phyloP scores from a whole-genome alignment of 208 protist species.

The Acanthamoeba triangularis region DNA sequence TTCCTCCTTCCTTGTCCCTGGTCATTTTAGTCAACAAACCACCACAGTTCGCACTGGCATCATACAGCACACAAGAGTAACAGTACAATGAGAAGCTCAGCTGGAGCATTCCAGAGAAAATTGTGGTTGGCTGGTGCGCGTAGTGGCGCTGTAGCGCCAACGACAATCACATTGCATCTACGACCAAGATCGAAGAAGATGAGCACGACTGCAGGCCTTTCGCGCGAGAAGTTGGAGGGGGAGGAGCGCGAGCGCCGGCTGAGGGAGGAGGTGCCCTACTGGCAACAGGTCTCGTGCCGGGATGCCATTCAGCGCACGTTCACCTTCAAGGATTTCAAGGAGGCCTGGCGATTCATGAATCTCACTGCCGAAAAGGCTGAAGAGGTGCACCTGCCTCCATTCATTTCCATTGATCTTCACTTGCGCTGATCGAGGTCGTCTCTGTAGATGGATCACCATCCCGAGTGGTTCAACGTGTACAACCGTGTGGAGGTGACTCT shows the following conservation, averaged over 20 bases:
- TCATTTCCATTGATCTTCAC: background rate
- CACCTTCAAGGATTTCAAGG: constrained; percentile 92
- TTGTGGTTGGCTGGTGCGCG: background rate
- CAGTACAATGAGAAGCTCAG: background rate
- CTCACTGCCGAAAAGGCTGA: constrained; percentile 93
- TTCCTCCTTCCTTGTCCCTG: background rate
- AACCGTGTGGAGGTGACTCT: constrained; percentile 96
- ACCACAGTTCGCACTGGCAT: background rate
- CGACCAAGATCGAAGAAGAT: background rate
- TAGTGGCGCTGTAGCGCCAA: background rate
- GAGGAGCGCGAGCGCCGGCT: constrained; percentile 54
- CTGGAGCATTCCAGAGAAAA: background rate
- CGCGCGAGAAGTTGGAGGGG: constrained; percentile 43
- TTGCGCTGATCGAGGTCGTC: background rate
- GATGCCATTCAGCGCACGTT: constrained; percentile 84
- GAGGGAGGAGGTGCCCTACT: constrained; percentile 53
- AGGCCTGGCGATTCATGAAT: constrained; percentile 96
- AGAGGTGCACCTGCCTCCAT: constrained; percentile 67
- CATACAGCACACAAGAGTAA: background rate
- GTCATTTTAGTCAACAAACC: background rate
- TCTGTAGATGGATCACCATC: constrained; percentile 94
- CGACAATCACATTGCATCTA: background rate
- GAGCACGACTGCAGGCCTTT: background rate
- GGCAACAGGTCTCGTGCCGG: constrained; percentile 39
- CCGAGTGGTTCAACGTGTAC: constrained; percentile 97